Base-by-base conservation (phyloP, 2,329 filamentous ascomycete species). In the Didymosphaeria variabile region DNA sequence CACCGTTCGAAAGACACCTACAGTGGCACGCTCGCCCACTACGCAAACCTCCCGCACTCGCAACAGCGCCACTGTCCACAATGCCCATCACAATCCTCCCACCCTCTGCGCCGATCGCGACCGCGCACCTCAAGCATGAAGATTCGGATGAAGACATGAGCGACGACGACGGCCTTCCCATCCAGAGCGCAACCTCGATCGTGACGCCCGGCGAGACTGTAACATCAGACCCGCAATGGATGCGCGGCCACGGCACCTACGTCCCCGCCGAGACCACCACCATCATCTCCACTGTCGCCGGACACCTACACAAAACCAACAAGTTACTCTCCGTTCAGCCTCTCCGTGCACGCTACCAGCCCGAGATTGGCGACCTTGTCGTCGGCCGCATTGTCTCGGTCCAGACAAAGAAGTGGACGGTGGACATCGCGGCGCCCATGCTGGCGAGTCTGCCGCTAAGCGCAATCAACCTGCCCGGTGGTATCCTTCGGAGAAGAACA, bases 241-340 rank as follows among this genome's bases (percentile, higher is more conserved):
- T 98, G 94, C 81, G 93, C 81, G 95, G 95, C 72, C 95, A 99
- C 81, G 95, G 95, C 68, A 99, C 95, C 53, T 97, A 92, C 78
- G 84, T 91, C 50, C 86, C 87, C 19, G 79, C 85, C 5, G 78
- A 82, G 50, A 84, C 86, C 55, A 87, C 86, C 5, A 85, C 88
- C 61, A 99, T 99, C 75, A 88, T 91, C 59, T 94, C 93, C 51
- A 97, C 95, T 6, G 91, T 99, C 34, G 94, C 94, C 7, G 95
- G 95, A 72, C 94, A 91, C 7, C 85, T 98, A 38, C 90, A 91
- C 74, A 94, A 94, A 77, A 98, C 94, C 62, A 99, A 99, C 86
- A 98, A 97, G 79, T 89, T 99, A 51, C 89, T 99, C 67, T 97
- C 93, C 2, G 91, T 99, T 59, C 89, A 91, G 1, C 93, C 95